Conservation (phyloP, 2,329 filamentous ascomycete species). For the Calonectria hawksworthii region DNA sequence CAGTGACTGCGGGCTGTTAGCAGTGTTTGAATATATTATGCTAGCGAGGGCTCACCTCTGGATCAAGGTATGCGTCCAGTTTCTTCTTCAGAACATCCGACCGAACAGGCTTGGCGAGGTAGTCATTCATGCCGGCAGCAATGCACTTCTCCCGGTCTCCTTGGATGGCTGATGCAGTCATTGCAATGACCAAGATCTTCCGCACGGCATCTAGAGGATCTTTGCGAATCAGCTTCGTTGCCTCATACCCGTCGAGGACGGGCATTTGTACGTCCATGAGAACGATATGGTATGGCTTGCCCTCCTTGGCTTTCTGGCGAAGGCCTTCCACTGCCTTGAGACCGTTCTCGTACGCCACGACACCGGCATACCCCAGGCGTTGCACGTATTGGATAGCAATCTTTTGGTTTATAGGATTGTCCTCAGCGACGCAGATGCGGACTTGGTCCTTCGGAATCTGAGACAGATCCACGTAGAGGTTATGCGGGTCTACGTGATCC, state of each 20-base stretch:
- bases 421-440: constrained; percentile 92
- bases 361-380: constrained; percentile 83
- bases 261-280: constrained; percentile 99
- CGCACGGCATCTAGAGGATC: constrained; percentile 83
- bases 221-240: constrained; percentile 84
- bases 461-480: constrained; percentile 75
- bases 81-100: constrained; percentile 89
- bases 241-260: constrained; percentile 91
- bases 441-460: constrained; percentile 82
- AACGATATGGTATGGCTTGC: constrained; percentile 87
- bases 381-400: constrained; percentile 94
- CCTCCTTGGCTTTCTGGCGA: constrained; percentile 78
- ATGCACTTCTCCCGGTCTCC: constrained; percentile 95
- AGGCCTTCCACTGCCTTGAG: constrained; percentile 89
- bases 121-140: constrained; percentile 98
- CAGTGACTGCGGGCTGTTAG: constrained; percentile 33
- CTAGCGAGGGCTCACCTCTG: constrained; percentile 44
- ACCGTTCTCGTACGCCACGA: constrained; percentile 92
- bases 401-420: constrained; percentile 94
- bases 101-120: constrained; percentile 94
- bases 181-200: constrained; percentile 92
- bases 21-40: neutral
- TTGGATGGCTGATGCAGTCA: constrained; percentile 96
- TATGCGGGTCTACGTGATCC: constrained; percentile 57
- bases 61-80: constrained; percentile 71